Percentiles rank a stretch among this genome's conserved stretches.
Evolutionary conservation across 2,329 filamentous ascomycete genomes (phyloP).

Genomic region (Fusarium sp.): DNA sequence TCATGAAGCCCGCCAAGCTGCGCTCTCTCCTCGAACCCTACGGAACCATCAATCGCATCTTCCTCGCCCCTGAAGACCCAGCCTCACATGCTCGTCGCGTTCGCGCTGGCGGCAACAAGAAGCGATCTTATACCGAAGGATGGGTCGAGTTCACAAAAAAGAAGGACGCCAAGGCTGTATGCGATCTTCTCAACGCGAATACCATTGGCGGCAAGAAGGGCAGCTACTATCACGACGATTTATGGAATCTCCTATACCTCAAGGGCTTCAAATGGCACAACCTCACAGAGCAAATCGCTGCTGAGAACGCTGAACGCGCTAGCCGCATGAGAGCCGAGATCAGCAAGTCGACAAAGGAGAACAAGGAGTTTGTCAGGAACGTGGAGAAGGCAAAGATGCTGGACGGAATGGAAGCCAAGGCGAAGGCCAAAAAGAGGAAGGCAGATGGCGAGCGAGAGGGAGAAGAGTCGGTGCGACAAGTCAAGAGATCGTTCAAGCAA

Average conservation of each 20-base stretch:
- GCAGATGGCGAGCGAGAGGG: conserved; percentile 39
- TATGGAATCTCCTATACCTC: conserved; percentile 86
- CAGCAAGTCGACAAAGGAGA: conserved; percentile 77
- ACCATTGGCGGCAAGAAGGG: conserved; percentile 87
- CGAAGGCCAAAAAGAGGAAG: conserved; percentile 54
- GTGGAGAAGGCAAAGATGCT: conserved; percentile 83
- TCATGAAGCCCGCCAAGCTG: conserved; percentile 85
- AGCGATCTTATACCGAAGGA: conserved; percentile 81
- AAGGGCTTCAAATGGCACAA: conserved; percentile 85
- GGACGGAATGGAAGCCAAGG: conserved; percentile 74
- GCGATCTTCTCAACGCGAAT: conserved; percentile 78
- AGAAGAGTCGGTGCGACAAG: conserved; percentile 29
- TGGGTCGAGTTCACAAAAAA: conserved; percentile 87
- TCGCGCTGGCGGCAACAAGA: conserved; percentile 81
- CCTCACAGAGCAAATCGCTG: conserved; percentile 79
- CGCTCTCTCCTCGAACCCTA: conserved; percentile 79
- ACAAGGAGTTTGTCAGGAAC: conserved; percentile 82
- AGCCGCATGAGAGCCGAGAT: conserved; percentile 83
- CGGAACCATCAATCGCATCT: conserved; percentile 79
- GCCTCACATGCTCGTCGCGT: conserved; percentile 72
- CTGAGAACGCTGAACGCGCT: conserved; percentile 82
- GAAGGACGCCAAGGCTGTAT: conserved; percentile 78
- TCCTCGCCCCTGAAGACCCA: conserved; percentile 80
- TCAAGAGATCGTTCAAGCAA: conserved; percentile 70
- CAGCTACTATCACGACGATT: conserved; percentile 83